Evolutionary conservation across 805 yeast species (phyloP), one percentile per base, ranked within the genome.

Genomic region (Scheffersomyces coipomensis): DNA sequence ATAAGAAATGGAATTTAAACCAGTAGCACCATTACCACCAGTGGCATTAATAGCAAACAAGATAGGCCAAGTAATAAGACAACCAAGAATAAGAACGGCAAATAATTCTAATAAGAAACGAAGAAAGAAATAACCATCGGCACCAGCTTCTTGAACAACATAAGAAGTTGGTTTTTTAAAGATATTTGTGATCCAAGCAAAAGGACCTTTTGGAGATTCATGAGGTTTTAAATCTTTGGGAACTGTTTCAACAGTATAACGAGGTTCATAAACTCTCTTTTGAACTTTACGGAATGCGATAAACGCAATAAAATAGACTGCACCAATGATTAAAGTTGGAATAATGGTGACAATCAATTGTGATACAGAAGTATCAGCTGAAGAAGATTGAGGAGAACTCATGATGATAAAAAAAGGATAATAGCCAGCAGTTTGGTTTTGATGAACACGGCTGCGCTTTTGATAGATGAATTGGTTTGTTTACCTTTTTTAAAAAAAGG

Each of bases 41-140:
- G 88, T 77, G 13, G 88, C 89, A 60, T 83, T 81, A 30, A 86
- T 79, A 0, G 95, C 84, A 51, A 86, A 73, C 38, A 86, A 64
- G 37, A 86, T 71, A 24, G 90, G 90, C 76, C 85, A 79, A 17
- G 80, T 48, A 17, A 84, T 48, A 10, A 78, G 37, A 36, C 81
- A 76, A 2, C 81, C 81, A 5, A 79, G 19, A 9, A 80, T 46
- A 24, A 83, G 78, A 27, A 83, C 45, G 9, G 70, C 47, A 3
- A 74, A 71, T 44, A 82, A 79, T 21, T 79, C 73, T 32, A 77
- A 73, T 40, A 86, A 52, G 52, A 76, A 85, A 46, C 95, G 71
- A 37, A 84, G 60, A 55, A 81, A 85, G 56, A 86, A 81, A 57
- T 83, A 86, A 2, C 93, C 93, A 61, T 86, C 95, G 23, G 80